Percentiles rank a stretch among this genome's conserved stretches.
Conservation (phyloP, 192 early-diverging fungal species). For the Funneliformis mosseae region DNA sequence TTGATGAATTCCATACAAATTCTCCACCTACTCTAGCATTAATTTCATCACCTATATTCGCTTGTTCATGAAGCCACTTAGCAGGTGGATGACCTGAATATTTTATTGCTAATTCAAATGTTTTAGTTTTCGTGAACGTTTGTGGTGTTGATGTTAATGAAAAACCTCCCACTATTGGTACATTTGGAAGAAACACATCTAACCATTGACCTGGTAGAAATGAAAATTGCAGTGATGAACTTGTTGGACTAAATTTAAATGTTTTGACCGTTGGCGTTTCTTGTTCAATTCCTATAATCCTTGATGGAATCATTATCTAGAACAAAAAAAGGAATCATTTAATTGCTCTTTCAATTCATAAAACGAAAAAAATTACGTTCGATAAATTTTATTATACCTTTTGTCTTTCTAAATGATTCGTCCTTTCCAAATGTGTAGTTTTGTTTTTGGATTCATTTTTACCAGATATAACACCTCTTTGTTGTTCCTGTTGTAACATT, state of each 20-base stretch:
- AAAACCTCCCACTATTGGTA: conserved; percentile 33
- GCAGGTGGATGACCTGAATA: conserved; percentile 32
- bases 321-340: neutral
- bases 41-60: conserved; percentile 26
- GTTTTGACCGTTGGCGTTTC: conserved; percentile 28
- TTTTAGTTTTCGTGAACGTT: neutral
- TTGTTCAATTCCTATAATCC: conserved; percentile 6
- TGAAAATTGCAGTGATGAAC: neutral
- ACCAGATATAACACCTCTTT: neutral
- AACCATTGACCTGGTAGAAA: conserved; percentile 41
- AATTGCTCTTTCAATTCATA: too few species aligned
- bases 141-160: conserved; percentile 34
- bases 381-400: neutral
- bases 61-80: conserved; percentile 34
- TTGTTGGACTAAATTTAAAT: conserved; percentile 11
- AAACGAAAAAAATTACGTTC: too few species aligned
- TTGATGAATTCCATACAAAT: conserved; percentile 18
- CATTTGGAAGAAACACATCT: conserved; percentile 31
- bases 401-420: conserved; percentile 2
- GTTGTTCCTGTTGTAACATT: neutral
- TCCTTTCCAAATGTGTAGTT: conserved; percentile 3
- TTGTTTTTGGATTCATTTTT: neutral
- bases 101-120: conserved; percentile 34
- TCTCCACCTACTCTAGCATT: conserved; percentile 35
- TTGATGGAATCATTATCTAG: neutral